Evolutionary conservation across 2,329 filamentous ascomycete species (phyloP), one percentile per base, ranked within the genome.

Genomic region (Aspergillus sp.): DNA sequence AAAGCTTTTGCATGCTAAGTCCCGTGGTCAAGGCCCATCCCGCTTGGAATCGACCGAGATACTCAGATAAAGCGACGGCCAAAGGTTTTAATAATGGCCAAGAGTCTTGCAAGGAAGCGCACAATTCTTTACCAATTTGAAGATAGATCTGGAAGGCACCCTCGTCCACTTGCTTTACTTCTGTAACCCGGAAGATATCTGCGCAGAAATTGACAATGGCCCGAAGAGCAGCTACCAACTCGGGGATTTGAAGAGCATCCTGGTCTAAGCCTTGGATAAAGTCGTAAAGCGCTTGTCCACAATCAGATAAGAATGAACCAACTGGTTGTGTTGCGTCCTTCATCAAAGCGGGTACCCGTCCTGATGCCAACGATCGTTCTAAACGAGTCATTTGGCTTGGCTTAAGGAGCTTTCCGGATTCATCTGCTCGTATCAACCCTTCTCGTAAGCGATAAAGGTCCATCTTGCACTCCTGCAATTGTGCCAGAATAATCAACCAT

Each of bases 1-100:
- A 95, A 5, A 95, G 74, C 7, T 71, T 64, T 59, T 93, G 86
- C 86, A 94, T 93, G 52, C 81, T 84, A 9, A 90, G 70, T 0
- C 89, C 90, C 2, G 85, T 90, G 0, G 74, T 82, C 10, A 94
- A 69, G 43, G 82, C 81, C 69, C 90, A 90, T 2, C 81, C 82
- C 11, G 80, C 76, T 26, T 79, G 75, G 58, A 95, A 91, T 39
- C 75, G 75, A 33, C 69, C 69, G 35, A 77, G 65, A 37, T 55
- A 52, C 39, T 46, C 53, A 37, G 50, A 69, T 33, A 62, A 57
- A 6, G 48, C 43, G 28, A 42, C 40, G 33, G 59, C 55, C 35
- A 70, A 44, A 7, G 59, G 48, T n/a, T 53, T 51, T 8, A 67
- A 45, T 5, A 46, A 44, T 0, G 51, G 48, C 8, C 53, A 56